Base-by-base conservation (phyloP, 257 asterid genomes). In the Ilex asprella region DNA sequence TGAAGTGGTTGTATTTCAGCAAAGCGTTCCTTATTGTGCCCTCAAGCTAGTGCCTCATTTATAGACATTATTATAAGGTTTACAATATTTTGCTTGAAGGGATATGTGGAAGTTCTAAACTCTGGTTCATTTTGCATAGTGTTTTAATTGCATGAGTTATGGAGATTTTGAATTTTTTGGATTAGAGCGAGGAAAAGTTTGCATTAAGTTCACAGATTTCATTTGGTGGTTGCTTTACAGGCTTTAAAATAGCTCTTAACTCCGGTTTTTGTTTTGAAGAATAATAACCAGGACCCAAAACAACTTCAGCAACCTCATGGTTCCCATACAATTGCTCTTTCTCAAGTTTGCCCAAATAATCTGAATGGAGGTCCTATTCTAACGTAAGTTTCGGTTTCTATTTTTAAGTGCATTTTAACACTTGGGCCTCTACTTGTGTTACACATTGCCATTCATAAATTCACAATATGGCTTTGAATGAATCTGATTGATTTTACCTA, bases 271-370 rank as follows among this genome's bases (percentile, higher is more conserved):
- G 39, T 44, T 60, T 61, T 49, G 64, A 69, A 64, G 82, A 73
- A 64, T 78, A 82, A 77, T 70, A 65, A 73, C 64, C 86, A 90
- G 84, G 99, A 93, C 66, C 91, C 84, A 14, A 88, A 79, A 74
- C 99, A 75, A 64, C 73, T 83, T 75, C 90, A 76, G 80, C 90
- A 76, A 59, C 87, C 96, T 73, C 99, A 93, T 64, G 70, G 81
- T 70, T 93, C 99, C 60, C 99, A 93, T 63, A 58, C 81, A 61
- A 27, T 71, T 75, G 94, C 92, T 65, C 90, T 93, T 63, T 78
- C 95, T 68, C 92, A 85, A 83, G 78, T 71, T 70, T 75, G 76
- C 76, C 96, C 94, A 52, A 87, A 84, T 81, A 86, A 87, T 76
- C 79, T 79, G 49, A 83, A 60, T 60, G 97, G 95, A 63, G 89